Base-by-base conservation (phyloP, 2,329 filamentous ascomycete genomes). In the Coleophoma cylindrospora region DNA sequence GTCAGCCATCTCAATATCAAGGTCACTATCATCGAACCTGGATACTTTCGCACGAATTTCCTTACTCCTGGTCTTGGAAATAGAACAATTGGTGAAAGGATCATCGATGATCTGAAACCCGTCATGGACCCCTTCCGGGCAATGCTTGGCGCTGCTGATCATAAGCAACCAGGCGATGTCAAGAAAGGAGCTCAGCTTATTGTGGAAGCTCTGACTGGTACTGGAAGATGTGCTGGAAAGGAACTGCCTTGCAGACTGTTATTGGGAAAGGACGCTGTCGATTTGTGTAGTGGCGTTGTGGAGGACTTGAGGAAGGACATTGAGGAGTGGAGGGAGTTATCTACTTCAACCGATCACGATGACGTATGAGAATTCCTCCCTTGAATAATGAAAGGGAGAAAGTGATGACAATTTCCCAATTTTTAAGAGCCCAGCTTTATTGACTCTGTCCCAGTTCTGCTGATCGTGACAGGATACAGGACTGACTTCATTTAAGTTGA, bases 21-120 rank as follows among this genome's bases (percentile, higher is more conserved):
- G 12, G 71, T 72, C 14, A 67, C 71, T 3, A 64, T 74, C 15
- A 66, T 77, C 32, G 74, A 79, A 54, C 75, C 74, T 1, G 76
- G 76, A 2, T 73, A 71, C 46, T 79, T 77, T 55, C 66, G 74
- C 4, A 77, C 75, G 9, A 70, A 70, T n/a, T 75, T 76, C 51
- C 61, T 76, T 4, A 50, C 49, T 15, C 44, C 44, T 32, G 52
- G 52, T n/a, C 33, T 38, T 9, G 36, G 40, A 15, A 33, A 45
- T 3, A 43, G 43, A 11, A 41, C 47, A 17, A 17, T 36, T 38
- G 40, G 40, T 11, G 43, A 51, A 27, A 53, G 40, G 3, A 34
- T 22, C 8, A 46, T 54, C 14, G 49, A 51, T 13, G 53, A 52
- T 14, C 40, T 46, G 32, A 45, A 34, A 27, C 15, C 38, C 21